These are phyloP conservation scores for Cytospora leucostoma DNA, from an alignment of 2,329 filamentous ascomycete species.

Conservation along the genomic window DNA sequence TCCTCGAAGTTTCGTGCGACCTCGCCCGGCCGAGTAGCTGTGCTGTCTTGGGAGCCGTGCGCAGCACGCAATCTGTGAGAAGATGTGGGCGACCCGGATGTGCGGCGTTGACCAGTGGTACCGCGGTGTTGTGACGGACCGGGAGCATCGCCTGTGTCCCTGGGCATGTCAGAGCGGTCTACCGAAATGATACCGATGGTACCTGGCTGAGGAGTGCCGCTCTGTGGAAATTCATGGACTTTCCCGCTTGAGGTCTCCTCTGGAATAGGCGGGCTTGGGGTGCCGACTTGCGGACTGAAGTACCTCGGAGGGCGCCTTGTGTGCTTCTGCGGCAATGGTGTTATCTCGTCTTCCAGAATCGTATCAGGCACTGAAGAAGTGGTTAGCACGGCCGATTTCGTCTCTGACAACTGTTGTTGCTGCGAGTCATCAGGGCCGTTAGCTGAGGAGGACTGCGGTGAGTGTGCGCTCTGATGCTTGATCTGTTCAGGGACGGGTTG, in stretches of 20 bases:
- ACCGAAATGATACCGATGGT: slow-evolving; percentile 44
- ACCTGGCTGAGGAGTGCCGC: slow-evolving; percentile 27
- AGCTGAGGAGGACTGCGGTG: slow-evolving; percentile 32
- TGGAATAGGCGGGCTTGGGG: slow-evolving; percentile 30
- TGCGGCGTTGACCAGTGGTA: slow-evolving; percentile 43
- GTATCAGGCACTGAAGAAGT: slow-evolving; percentile 36
- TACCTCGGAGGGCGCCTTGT: slow-evolving; percentile 22
- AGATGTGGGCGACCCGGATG: slow-evolving; percentile 54
- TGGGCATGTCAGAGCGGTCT: slow-evolving; percentile 38
- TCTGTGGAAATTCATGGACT: slow-evolving; percentile 20
- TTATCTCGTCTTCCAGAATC: slow-evolving; percentile 39
- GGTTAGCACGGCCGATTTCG: slow-evolving; percentile 41
- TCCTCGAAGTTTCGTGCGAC: slow-evolving; percentile 73
- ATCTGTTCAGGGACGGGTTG: slow-evolving; percentile 33
- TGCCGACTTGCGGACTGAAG: slow-evolving; percentile 7
- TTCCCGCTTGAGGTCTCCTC: slow-evolving; percentile 35
- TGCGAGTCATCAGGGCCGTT: slow-evolving; percentile 19
- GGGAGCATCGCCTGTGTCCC: slow-evolving; percentile 38
- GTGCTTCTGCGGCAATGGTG: slow-evolving; percentile 37
- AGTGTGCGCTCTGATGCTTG: slow-evolving; percentile 26
- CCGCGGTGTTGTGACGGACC: slow-evolving; percentile 28
- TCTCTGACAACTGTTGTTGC: slow-evolving; percentile 29
- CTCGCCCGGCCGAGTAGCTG: slow-evolving; percentile 51
- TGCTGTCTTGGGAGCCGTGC: slow-evolving; percentile 61
- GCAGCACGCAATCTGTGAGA: slow-evolving; percentile 53